Conservation (phyloP, 148 eudicot species). For the Cornus suecica region DNA sequence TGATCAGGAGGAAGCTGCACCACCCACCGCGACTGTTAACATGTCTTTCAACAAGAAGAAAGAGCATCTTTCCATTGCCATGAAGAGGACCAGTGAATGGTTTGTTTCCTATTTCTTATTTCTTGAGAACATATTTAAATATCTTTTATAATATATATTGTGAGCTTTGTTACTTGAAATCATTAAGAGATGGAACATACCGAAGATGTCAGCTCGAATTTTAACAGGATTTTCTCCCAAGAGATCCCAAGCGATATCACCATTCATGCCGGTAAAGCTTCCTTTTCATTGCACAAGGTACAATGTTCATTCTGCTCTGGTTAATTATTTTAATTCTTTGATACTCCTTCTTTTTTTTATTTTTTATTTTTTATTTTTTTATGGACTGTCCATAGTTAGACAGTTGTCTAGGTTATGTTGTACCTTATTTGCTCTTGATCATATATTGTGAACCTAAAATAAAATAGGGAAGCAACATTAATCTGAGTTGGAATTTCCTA, state of each 20-base stretch:
- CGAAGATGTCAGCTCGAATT: not conserved
- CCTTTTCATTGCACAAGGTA: constrained; percentile 95
- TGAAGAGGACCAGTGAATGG: constrained; percentile 92
- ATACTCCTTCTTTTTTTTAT: too few relatives aligned
- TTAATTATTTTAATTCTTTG: not conserved
- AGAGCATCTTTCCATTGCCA: constrained; percentile 66
- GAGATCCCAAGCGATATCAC: constrained; percentile 87
- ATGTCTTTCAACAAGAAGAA: constrained; percentile 62
- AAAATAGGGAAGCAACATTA: not conserved
- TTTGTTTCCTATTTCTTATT: constrained; percentile 31
- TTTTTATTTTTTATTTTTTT: too few relatives aligned
- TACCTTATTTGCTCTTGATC: too few relatives aligned
- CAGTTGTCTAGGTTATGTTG: not conserved
- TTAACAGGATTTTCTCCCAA: constrained; percentile 83
- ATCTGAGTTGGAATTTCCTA: not conserved
- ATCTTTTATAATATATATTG: not conserved
- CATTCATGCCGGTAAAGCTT: constrained; percentile 57
- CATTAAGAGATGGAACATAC: not conserved
- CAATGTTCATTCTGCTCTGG: not conserved
- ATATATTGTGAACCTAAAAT: not conserved
- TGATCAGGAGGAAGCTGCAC: constrained; percentile 33
- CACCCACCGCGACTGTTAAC: constrained; percentile 20
- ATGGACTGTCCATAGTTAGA: not conserved
- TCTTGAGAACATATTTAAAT: not conserved
- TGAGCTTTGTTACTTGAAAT: not conserved